A percentile compares a stretch with the other conserved stretches of the same genome.
These are phyloP conservation scores for Boletus pseudo-olivaceus DNA, from an alignment of 768 basidiomycete species.

Conservation along the genomic window DNA sequence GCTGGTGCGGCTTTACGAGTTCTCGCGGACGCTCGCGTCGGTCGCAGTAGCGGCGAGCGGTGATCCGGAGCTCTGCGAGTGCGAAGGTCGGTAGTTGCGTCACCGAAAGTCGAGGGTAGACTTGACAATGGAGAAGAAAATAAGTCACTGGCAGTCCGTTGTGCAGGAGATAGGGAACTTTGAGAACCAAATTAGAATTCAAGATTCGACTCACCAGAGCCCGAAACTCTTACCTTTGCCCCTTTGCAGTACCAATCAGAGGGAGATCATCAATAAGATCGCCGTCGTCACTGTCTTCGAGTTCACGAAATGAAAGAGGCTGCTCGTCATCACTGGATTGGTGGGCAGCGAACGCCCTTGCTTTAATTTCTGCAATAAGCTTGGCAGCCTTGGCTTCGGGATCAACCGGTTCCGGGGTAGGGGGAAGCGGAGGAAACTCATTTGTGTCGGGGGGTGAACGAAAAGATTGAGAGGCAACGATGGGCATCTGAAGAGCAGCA, in stretches of 20 bases:
- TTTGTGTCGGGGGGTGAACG: slow-evolving; percentile 25
- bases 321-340: slow-evolving; percentile 44
- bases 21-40: slow-evolving; percentile 18
- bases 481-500: slow-evolving; percentile 11
- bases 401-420: slow-evolving; percentile 33
- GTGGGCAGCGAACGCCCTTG: slow-evolving; percentile 48
- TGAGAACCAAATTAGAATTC: not conserved
- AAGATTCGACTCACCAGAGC: not conserved
- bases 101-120: slow-evolving; percentile 10
- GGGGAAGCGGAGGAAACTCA: slow-evolving; percentile 21
- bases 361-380: slow-evolving; percentile 64
- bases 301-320: slow-evolving; percentile 36
- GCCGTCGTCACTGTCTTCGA: slow-evolving; percentile 54
- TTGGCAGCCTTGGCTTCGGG: slow-evolving; percentile 45
- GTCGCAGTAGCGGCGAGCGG: slow-evolving; percentile 4
- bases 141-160: not conserved
- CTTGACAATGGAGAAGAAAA: slow-evolving; percentile 26
- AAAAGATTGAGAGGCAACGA: slow-evolving; percentile 9
- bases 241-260: slow-evolving; percentile 2
- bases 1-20: slow-evolving; percentile 12
- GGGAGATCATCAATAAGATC: slow-evolving; percentile 30
- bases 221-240: slow-evolving; percentile 8
- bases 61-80: not conserved
- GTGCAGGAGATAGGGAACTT: slow-evolving; percentile 8
- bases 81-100: not conserved